Conservation (phyloP, 495 filamentous ascomycete species). For the Parathielavia appendiculata region DNA sequence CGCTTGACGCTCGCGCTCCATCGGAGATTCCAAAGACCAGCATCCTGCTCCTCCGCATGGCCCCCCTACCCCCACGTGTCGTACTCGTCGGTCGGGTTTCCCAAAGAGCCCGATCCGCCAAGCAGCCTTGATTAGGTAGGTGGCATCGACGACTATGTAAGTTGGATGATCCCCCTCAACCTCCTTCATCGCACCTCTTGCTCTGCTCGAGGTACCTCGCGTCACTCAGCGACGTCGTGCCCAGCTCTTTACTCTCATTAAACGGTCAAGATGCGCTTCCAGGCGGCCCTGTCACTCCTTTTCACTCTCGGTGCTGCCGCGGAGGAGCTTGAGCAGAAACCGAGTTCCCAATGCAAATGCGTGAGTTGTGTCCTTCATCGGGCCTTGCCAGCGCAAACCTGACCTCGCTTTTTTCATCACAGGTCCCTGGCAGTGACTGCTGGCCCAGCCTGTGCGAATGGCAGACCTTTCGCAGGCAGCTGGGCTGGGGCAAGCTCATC, state of each 20-base stretch:
- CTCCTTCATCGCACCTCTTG: too few relatives aligned
- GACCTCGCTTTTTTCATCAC: neutral
- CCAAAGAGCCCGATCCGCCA: too few relatives aligned
- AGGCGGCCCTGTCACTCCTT: slow-evolving; percentile 6
- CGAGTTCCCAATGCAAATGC: slow-evolving; percentile 6
- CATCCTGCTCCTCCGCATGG: too few relatives aligned
- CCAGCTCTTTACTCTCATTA: neutral
- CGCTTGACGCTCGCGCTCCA: too few relatives aligned
- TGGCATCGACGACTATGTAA: too few relatives aligned
- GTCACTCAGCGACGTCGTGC: too few relatives aligned
- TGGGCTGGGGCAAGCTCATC: slow-evolving; percentile 14
- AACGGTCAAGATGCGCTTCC: slow-evolving; percentile 13
- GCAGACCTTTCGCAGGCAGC: neutral
- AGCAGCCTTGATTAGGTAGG: too few relatives aligned
- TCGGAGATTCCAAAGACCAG: too few relatives aligned
- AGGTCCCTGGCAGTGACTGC: slow-evolving; percentile 11
- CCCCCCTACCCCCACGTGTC: too few relatives aligned
- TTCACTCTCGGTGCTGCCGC: neutral
- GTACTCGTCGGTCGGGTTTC: too few relatives aligned
- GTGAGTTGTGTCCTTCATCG: neutral
- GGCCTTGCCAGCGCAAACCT: neutral
- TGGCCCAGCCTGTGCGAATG: slow-evolving; percentile 4
- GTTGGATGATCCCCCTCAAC: too few relatives aligned
- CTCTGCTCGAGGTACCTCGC: too few relatives aligned
- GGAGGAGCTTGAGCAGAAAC: neutral